Evolutionary conservation across 2,329 filamentous ascomycete species (phyloP), one percentile per base, ranked within the genome.

Genomic region (Aspergillus fumigatus): DNA sequence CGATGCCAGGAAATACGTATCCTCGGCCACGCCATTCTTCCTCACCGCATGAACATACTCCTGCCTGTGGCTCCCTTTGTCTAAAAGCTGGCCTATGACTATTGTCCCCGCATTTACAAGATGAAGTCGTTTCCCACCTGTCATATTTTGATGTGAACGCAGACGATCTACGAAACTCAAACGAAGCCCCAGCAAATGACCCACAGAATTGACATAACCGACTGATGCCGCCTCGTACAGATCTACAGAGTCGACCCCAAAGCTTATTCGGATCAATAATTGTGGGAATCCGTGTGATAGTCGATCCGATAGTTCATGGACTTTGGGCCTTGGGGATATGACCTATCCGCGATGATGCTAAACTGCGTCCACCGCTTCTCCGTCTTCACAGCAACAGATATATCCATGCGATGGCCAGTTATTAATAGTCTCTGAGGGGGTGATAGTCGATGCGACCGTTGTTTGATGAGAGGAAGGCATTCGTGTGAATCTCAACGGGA

Each of bases 41-140:
- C 21, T 57, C 57, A 59, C 48, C 59, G 48, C 40, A 54, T 52
- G 23, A 51, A 54, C 35, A 27, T 23, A 27, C 38, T 38, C 14
- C 32, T 38, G 32, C 19, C 19, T 25, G 40, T 27, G 45, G 47
- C n/a, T 7, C 19, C 8, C 35, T n/a, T 50, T 5, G 10, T 3
- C 49, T 7, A 49, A n/a, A 26, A 25, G 11, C 21, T 48, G 41
- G 26, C 19, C 27, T 35, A 45, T 35, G 11, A 21, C 14, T 11
- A 9, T 21, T 29, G 35, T 23, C 19, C 29, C 23, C 23, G 40
- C 29, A 52, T 48, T 53, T 23, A 21, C 32, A 49, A 29, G 47
- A 53, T 57, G 26, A n/a, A 56, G 51, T 55, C 52, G 56, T 52
- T 48, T 57, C 50, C 45, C 57, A 62, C 58, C 58, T 59, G 53